These are phyloP conservation scores for Phialophora macrospora DNA, from an alignment of 2,329 filamentous ascomycete genomes.

Conservation along the genomic window DNA sequence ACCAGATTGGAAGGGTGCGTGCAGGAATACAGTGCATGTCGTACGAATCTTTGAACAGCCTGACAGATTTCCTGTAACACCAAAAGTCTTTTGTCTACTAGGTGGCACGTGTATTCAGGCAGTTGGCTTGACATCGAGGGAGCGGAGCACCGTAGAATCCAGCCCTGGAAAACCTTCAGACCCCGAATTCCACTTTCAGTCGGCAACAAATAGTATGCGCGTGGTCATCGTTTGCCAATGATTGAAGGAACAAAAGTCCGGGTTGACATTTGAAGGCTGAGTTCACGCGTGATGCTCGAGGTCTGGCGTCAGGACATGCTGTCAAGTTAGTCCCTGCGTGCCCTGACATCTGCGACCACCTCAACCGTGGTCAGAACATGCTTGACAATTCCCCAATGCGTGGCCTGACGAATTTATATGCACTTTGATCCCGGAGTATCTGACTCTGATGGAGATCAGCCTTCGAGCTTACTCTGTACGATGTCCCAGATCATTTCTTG, in stretches of 20 bases:
- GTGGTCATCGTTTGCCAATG: not conserved
- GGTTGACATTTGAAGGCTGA: not conserved
- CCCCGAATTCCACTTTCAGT: not conserved
- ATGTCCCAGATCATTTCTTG: not conserved
- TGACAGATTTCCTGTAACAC: conserved; percentile 26
- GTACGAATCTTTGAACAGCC: conserved; percentile 30
- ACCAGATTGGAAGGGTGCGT: conserved; percentile 7
- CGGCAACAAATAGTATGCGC: not conserved
- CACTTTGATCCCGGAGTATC: not conserved
- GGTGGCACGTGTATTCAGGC: conserved; percentile 26
- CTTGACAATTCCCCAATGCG: not conserved
- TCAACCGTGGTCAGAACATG: not conserved
- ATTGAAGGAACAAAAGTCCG: not conserved
- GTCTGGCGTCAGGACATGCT: not conserved
- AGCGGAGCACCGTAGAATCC: not conserved
- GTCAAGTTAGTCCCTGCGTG: not conserved
- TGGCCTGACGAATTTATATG: conserved; percentile 3
- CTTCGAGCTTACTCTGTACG: not conserved
- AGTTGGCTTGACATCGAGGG: not conserved
- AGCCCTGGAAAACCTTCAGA: not conserved
- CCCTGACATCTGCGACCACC: conserved; percentile 9
- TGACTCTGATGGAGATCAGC: not conserved
- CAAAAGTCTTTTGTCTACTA: conserved; percentile 3
- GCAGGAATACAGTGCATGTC: conserved; percentile 9
- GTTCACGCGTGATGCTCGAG: conserved; percentile 1